Conservation (phyloP, 805 yeast species). For the Ogataea siamensis region DNA sequence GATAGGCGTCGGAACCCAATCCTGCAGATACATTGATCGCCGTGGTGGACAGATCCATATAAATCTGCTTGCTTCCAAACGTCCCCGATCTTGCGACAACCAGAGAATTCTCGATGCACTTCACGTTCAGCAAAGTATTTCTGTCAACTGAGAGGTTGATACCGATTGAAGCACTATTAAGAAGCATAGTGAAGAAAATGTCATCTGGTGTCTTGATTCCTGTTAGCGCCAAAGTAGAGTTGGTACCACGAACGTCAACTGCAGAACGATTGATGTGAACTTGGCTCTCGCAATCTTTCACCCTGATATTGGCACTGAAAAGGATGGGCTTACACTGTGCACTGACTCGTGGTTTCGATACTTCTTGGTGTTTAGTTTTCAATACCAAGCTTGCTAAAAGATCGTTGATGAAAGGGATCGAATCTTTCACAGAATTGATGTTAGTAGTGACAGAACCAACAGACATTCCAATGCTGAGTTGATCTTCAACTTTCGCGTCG, state of each 20-base stretch:
- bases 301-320: constrained; percentile 20
- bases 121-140: constrained; percentile 16
- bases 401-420: constrained; percentile 5
- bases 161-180: constrained; percentile 5
- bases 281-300: constrained; percentile 21
- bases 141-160: constrained; percentile 9
- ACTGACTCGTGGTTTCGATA: background rate
- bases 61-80: constrained; percentile 23
- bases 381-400: constrained; percentile 1
- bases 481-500: constrained; percentile 18
- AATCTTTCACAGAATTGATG: constrained; percentile 11
- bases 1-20: constrained; percentile 24
- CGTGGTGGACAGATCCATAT: constrained; percentile 18
- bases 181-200: constrained; percentile 25
- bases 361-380: background rate
- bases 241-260: constrained; percentile 21
- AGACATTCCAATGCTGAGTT: constrained; percentile 22
- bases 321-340: constrained; percentile 13
- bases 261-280: constrained; percentile 25
- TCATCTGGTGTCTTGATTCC: constrained; percentile 17
- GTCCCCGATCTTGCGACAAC: constrained; percentile 25
- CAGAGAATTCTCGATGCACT: constrained; percentile 13
- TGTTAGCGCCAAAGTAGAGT: constrained; percentile 16
- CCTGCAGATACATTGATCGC: constrained; percentile 17
- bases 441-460: constrained; percentile 19